These are phyloP conservation scores for Clonostachys chloroleuca DNA, from an alignment of 2,329 filamentous ascomycete species.

Conservation along the genomic window DNA sequence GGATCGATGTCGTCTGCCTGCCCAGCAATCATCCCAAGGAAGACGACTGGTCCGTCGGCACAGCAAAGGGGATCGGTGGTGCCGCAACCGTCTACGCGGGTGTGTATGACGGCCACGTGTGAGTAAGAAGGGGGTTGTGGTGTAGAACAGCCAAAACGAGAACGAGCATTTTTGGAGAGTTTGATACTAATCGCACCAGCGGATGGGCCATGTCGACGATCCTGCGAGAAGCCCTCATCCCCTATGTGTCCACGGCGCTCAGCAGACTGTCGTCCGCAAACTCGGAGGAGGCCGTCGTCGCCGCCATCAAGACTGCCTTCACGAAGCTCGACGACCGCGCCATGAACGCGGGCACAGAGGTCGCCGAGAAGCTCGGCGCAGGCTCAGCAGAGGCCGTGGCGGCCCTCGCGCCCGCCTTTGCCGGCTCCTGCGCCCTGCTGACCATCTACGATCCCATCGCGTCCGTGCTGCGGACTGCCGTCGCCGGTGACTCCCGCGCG, in stretches of 20 bases:
- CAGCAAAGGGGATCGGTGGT: conserved; percentile 20
- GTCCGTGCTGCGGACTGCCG: conserved; percentile 55
- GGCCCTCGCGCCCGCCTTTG: conserved; percentile 26
- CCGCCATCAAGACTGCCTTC: conserved; percentile 54
- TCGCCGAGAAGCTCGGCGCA: conserved; percentile 18
- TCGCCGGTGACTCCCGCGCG: conserved; percentile 63
- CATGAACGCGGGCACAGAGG: conserved; percentile 27
- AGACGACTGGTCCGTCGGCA: conserved; percentile 24
- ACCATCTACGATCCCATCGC: conserved; percentile 53
- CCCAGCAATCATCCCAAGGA: conserved; percentile 27
- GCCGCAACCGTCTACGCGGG: conserved; percentile 21
- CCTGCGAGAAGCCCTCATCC: conserved; percentile 33
- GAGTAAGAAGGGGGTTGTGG: conserved; percentile 9
- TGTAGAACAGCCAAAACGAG: background rate
- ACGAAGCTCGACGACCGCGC: conserved; percentile 53
- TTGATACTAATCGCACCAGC: conserved; percentile 8
- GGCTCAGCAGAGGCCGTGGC: conserved; percentile 17
- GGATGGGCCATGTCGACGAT: conserved; percentile 35
- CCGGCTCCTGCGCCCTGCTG: conserved; percentile 61
- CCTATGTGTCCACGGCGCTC: conserved; percentile 31
- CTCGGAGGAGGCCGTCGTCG: conserved; percentile 42
- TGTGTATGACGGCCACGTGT: conserved; percentile 46
- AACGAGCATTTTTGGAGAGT: background rate
- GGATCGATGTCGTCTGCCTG: conserved; percentile 24
- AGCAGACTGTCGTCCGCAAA: conserved; percentile 15